Conservation (phyloP, 805 yeast species). For the Saturnispora halmiae region DNA sequence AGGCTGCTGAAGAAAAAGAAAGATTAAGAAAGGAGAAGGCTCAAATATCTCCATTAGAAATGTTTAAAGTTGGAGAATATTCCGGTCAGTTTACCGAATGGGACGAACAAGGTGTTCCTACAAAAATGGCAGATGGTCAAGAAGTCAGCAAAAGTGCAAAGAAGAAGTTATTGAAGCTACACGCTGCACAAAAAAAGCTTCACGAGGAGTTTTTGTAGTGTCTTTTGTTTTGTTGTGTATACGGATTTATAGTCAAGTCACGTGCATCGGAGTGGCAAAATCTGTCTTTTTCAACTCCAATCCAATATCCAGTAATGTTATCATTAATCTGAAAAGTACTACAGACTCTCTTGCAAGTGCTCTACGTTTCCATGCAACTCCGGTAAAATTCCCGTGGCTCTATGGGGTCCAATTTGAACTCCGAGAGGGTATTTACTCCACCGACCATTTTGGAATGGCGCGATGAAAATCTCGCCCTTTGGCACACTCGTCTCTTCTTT, state of each 20-base stretch:
- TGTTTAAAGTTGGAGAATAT: conserved; percentile 52
- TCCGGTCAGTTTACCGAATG: conserved; percentile 48
- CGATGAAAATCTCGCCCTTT: too few relatives aligned
- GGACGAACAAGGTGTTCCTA: conserved; percentile 83
- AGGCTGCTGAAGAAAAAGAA: conserved; percentile 54
- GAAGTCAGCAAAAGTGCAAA: conserved; percentile 76
- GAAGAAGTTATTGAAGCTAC: conserved; percentile 74
- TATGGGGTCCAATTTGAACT: not conserved
- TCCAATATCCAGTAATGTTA: too few relatives aligned
- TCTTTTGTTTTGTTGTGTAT: not conserved
- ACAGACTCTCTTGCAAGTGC: too few relatives aligned
- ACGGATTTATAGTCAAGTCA: not conserved
- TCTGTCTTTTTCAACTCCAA: too few relatives aligned
- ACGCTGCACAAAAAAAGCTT: conserved; percentile 73
- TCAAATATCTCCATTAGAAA: conserved; percentile 54
- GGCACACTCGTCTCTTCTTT: too few relatives aligned
- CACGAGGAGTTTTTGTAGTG: conserved; percentile 50
- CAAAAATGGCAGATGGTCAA: conserved; percentile 65
- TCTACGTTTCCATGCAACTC: too few relatives aligned
- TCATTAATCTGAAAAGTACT: too few relatives aligned
- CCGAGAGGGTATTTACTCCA: not conserved
- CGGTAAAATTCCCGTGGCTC: too few relatives aligned
- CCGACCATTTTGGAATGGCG: not conserved
- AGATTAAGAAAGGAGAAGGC: conserved; percentile 57
- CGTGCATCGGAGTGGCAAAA: conserved; percentile 4